Base-by-base conservation (phyloP, 768 basidiomycete genomes). In the Serpula lacrymans region DNA sequence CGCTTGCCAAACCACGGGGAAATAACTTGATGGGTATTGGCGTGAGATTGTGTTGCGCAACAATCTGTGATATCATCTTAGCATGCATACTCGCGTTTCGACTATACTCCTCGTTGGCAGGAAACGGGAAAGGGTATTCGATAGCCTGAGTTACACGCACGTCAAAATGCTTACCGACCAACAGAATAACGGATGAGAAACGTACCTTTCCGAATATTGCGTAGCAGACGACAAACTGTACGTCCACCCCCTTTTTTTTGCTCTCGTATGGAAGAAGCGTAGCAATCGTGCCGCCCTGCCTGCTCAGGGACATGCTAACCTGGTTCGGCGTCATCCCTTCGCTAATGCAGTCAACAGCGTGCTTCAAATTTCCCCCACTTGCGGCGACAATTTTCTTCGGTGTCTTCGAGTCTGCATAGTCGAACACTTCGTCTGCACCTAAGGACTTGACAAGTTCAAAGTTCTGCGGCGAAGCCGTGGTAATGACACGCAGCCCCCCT, bases 361-460 rank as follows among this genome's bases (percentile, higher is more conserved):
- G 36, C 25, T 35, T 34, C 21, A 67, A 33, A 2, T 45, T 46
- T 30, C 57, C 53, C 4, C 47, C 42, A 2, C 60, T 65, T 2
- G 46, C 48, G 2, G 45, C 36, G 33, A 53, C 48, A 39, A 67
- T 60, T 40, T 55, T 55, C 38, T 39, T 42, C 10, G 59, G 40
- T 3, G 58, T 51, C 21, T 51, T 46, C 13, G 58, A 52, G 42
- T 65, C 62, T 12, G 51, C 40, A 48, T 62, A 62, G 45, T 73
- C 69, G 41, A 70, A 65, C 5, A 69, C 64, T 4, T 59, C 63
- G 24, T 67, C 60, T 1, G 75, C 76, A 4, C 76, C 74, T 7
- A 70, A 52, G 1, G 53, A 45, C 30, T 61, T 62, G 14, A 74
- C 47, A 13, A 67, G 51, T 0, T 55, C 59, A 32, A 60, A 57